phyloP scores from a whole-genome alignment of 2,329 filamentous ascomycete genomes.

The Cladophialophora yegresii region DNA sequence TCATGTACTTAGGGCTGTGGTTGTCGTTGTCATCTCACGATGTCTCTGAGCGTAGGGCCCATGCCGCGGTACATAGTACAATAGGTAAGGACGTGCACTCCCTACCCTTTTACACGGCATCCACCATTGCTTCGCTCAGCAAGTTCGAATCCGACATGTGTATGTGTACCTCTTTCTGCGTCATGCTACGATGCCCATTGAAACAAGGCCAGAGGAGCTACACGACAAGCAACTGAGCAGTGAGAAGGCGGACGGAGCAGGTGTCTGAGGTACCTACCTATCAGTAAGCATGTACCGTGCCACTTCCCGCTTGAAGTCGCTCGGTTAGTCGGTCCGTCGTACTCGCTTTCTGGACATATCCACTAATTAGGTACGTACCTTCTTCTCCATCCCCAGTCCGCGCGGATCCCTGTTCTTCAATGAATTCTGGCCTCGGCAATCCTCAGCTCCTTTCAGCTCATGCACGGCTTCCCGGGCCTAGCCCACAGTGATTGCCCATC shows the following conservation, averaged over 20 bases:
- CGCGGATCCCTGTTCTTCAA: neutral
- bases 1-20: too few relatives aligned
- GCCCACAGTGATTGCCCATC: neutral
- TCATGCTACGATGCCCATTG: too few relatives aligned
- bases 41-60: too few relatives aligned
- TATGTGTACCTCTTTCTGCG: too few relatives aligned
- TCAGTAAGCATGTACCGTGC: neutral
- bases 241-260: neutral
- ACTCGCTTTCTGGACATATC: neutral
- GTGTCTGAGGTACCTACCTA: too few relatives aligned
- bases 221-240: neutral
- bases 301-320: neutral
- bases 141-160: too few relatives aligned
- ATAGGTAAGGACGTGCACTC: too few relatives aligned
- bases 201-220: neutral
- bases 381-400: neutral
- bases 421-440: neutral
- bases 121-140: too few relatives aligned
- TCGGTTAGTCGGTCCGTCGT: too few relatives aligned
- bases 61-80: too few relatives aligned
- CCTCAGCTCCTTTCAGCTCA: constrained; percentile 6
- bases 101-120: too few relatives aligned
- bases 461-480: constrained; percentile 2
- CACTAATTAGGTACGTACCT: constrained; percentile 6
- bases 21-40: too few relatives aligned